Percentiles rank a stretch among this genome's conserved stretches.
phyloP scores from a whole-genome alignment of 2,329 filamentous ascomycete species.

The Paraphaeosphaeria minitans region DNA sequence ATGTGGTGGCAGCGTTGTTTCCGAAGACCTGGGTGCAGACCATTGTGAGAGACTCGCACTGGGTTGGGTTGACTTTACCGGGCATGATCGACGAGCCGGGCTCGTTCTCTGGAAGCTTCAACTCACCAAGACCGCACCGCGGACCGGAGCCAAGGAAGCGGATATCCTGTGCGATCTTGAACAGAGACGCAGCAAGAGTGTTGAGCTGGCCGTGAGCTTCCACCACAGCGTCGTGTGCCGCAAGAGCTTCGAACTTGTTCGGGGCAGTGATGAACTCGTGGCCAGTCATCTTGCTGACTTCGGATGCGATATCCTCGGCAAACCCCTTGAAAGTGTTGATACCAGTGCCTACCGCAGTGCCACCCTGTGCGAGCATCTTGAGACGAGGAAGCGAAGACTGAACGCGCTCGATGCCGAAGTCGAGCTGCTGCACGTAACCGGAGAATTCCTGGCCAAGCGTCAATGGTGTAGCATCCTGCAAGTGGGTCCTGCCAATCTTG shows the following conservation, averaged over 20 bases:
- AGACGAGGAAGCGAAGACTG: slow-evolving; percentile 83
- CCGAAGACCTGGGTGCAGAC: slow-evolving; percentile 97
- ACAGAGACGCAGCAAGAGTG: slow-evolving; percentile 87
- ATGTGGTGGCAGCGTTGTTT: slow-evolving; percentile 90
- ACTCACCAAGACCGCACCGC: slow-evolving; percentile 92
- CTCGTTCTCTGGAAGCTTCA: slow-evolving; percentile 95
- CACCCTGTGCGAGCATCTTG: slow-evolving; percentile 87
- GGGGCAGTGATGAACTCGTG: slow-evolving; percentile 93
- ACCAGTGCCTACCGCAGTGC: slow-evolving; percentile 94
- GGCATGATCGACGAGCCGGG: slow-evolving; percentile 98
- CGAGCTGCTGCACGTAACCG: slow-evolving; percentile 93
- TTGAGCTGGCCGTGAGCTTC: slow-evolving; percentile 94
- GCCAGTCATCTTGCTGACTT: slow-evolving; percentile 91
- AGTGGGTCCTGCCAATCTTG: slow-evolving; percentile 97
- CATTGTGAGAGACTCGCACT: slow-evolving; percentile 98
- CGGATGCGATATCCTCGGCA: slow-evolving; percentile 86
- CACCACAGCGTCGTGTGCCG: slow-evolving; percentile 93
- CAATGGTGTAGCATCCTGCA: slow-evolving; percentile 95
- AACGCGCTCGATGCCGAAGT: slow-evolving; percentile 86
- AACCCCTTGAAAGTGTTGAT: slow-evolving; percentile 98
- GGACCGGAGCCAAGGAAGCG: slow-evolving; percentile 95
- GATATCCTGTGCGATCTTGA: slow-evolving; percentile 98
- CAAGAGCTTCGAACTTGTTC: slow-evolving; percentile 98
- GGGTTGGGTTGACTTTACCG: slow-evolving; percentile 98
- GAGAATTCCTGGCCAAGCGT: slow-evolving; percentile 98